Evolutionary conservation across 805 yeast genomes (phyloP).

Genomic region (Metschnikowia shivogae): DNA sequence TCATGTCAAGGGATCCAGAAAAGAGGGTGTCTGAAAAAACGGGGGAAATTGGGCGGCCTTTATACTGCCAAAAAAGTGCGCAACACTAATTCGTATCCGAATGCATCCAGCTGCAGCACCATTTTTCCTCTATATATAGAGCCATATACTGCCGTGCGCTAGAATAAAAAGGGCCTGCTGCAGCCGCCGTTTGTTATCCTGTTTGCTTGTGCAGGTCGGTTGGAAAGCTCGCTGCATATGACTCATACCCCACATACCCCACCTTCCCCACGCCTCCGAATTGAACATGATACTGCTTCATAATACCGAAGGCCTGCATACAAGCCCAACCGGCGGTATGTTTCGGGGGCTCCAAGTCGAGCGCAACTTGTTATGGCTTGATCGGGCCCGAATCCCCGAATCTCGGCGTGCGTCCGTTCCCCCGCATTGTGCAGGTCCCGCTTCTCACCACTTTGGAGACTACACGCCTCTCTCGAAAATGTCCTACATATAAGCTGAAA

Average conservation of each 20-base stretch:
- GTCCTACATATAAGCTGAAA: too few relatives aligned
- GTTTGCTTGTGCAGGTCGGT: too few relatives aligned
- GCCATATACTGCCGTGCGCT: too few relatives aligned
- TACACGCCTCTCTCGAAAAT: too few relatives aligned
- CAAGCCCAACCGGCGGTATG: too few relatives aligned
- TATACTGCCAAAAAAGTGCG: conserved; percentile 3
- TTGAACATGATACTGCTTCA: too few relatives aligned
- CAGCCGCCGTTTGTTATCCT: too few relatives aligned
- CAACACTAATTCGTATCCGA: background rate
- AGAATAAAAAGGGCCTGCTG: too few relatives aligned
- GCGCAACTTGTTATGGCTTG: background rate
- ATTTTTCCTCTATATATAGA: too few relatives aligned
- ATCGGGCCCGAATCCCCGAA: background rate
- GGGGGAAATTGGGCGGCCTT: background rate
- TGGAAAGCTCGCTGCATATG: background rate
- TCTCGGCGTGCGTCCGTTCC: conserved; percentile 1
- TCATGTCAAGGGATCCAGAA: conserved; percentile 11
- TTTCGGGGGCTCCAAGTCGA: too few relatives aligned
- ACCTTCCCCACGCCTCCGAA: background rate
- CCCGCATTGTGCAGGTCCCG: background rate
- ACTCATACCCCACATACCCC: conserved; percentile 1
- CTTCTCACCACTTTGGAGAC: too few relatives aligned
- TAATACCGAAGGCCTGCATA: too few relatives aligned
- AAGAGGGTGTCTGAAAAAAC: background rate
- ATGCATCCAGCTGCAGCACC: background rate